phyloP scores from a whole-genome alignment of 441 rosid genomes.

The Euphorbia schlechtendalii region DNA sequence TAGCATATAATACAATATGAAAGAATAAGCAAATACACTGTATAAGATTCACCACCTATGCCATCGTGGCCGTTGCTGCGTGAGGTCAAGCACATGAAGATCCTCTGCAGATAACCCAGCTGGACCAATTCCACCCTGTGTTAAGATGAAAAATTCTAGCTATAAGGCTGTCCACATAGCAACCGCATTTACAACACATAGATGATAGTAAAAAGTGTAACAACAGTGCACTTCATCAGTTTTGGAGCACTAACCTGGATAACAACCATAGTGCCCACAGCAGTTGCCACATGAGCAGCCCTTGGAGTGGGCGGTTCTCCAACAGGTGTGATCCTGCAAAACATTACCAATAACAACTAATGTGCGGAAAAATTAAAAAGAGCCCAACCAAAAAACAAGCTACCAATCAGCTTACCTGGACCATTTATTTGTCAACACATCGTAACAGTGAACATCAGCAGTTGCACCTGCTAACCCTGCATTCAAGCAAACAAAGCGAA shows the following conservation, averaged over 20 bases:
- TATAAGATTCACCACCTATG: conserved; percentile 51
- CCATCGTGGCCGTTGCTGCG: conserved; percentile 93
- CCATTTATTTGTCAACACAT: conserved; percentile 90
- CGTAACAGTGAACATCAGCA: conserved; percentile 96
- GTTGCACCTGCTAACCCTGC: conserved; percentile 98
- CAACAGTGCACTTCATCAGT: background rate
- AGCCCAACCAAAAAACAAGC: conserved; percentile 5
- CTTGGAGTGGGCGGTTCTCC: conserved; percentile 99
- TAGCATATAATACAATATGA: conserved; percentile 5
- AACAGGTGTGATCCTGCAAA: conserved; percentile 70
- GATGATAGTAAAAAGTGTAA: conserved; percentile 5
- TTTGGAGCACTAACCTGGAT: conserved; percentile 59
- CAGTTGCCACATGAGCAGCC: conserved; percentile 99
- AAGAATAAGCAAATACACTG: conserved; percentile 13
- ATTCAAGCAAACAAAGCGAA: conserved; percentile 38
- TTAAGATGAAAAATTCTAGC: conserved; percentile 21
- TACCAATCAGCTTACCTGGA: conserved; percentile 51
- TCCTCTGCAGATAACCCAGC: conserved; percentile 99
- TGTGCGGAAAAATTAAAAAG: background rate
- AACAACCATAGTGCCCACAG: conserved; percentile 99
- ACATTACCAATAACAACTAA: conserved; percentile 17
- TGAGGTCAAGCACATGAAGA: conserved; percentile 97
- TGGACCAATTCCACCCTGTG: conserved; percentile 97
- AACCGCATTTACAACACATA: conserved; percentile 3
- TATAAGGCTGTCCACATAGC: conserved; percentile 16